A percentile compares a stretch with the other conserved stretches of the same genome.
phyloP scores from a whole-genome alignment of 805 yeast species.

The Teunomyces stri region DNA sequence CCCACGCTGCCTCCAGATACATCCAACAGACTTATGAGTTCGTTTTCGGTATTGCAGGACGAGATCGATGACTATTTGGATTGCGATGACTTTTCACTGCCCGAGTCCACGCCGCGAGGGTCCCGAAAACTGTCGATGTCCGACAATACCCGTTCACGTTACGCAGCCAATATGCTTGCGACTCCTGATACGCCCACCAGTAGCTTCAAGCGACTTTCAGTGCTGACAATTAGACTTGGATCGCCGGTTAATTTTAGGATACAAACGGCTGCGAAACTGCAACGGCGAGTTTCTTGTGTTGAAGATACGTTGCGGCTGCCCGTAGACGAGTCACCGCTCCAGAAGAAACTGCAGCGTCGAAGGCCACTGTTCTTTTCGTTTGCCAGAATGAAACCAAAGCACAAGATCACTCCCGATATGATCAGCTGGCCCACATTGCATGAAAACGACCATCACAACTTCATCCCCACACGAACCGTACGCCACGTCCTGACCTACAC shows the following conservation, averaged over 20 bases:
- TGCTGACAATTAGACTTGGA: background rate
- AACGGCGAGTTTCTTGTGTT: background rate
- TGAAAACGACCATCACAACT: background rate
- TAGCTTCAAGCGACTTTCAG: background rate
- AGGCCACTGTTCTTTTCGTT: background rate
- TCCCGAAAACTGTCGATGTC: background rate
- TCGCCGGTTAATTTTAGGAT: background rate
- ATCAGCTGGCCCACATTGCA: background rate
- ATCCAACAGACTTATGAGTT: background rate
- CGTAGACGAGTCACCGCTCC: background rate
- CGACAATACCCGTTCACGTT: background rate
- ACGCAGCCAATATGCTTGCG: background rate
- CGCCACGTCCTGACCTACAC: background rate
- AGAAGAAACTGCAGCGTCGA: background rate
- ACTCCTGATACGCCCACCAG: background rate
- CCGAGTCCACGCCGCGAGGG: background rate
- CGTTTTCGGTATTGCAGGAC: background rate
- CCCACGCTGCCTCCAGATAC: background rate
- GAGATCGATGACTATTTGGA: background rate
- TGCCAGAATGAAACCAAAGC: conserved; percentile 1
- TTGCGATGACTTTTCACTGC: background rate
- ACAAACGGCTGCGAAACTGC: background rate
- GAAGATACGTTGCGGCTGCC: background rate
- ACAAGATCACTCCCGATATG: background rate
- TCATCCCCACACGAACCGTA: background rate